Percentiles rank a stretch among this genome's conserved stretches.
Evolutionary conservation across 164 flowering plant genomes (phyloP).

Genomic region (Stephania cephalantha): DNA sequence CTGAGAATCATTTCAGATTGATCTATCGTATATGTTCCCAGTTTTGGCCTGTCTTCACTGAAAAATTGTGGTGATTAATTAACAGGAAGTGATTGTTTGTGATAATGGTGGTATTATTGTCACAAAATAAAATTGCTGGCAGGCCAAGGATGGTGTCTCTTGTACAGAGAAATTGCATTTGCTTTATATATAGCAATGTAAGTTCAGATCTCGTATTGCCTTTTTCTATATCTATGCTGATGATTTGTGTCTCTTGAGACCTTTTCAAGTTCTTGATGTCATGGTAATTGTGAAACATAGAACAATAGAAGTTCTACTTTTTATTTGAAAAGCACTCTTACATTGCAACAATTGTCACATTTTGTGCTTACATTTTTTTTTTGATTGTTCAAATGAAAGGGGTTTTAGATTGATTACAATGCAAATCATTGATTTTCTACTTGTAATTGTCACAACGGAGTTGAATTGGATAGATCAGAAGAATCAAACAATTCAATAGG

Average conservation of each 20-base stretch:
- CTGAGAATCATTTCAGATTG: too few relatives aligned
- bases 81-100: background rate
- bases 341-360: background rate
- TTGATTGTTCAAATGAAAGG: background rate
- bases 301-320: background rate
- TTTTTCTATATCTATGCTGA: too few relatives aligned
- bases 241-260: background rate
- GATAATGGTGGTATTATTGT: background rate
- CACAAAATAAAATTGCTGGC: too few relatives aligned
- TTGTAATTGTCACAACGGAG: background rate
- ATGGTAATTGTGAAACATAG: background rate
- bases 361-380: background rate
- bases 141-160: background rate
- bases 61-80: too few relatives aligned
- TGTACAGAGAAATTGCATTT: background rate
- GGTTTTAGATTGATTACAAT: background rate
- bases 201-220: background rate
- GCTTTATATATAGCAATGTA: background rate
- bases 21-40: too few relatives aligned
- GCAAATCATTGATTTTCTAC: background rate
- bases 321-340: background rate
- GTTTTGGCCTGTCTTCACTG: too few relatives aligned
- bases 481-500: background rate
- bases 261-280: background rate
- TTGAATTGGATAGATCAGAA: background rate